Conservation (phyloP, 129 eudicot genomes). For the Apium graveolens region DNA sequence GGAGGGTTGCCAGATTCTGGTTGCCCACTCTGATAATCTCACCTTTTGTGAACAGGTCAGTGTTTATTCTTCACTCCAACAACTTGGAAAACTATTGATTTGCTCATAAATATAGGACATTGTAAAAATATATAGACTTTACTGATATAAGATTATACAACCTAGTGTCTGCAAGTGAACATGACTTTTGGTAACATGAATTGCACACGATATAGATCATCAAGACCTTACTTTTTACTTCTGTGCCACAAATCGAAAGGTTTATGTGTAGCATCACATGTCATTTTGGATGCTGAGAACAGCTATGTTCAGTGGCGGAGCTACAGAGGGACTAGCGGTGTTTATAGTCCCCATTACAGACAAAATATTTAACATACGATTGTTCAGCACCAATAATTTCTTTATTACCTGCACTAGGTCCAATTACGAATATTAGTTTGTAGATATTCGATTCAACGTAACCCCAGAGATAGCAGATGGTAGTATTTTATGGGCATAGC, state of each 20-base stretch:
- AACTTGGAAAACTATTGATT: background rate
- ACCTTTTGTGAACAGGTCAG: constrained; percentile 73
- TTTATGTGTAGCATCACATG: background rate
- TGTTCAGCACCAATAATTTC: background rate
- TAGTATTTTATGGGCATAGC: background rate
- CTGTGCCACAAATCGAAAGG: background rate
- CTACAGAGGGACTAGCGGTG: background rate
- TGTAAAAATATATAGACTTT: background rate
- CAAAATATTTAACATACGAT: background rate
- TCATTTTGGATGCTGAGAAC: background rate
- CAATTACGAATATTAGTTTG: too few species aligned
- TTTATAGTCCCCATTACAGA: background rate
- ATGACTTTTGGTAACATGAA: background rate
- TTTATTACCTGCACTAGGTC: background rate
- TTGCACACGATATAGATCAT: background rate
- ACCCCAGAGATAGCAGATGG: background rate
- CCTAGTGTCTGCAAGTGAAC: background rate
- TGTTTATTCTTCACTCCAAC: background rate
- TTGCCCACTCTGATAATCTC: constrained; percentile 67
- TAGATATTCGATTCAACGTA: too few species aligned
- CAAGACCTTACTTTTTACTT: too few species aligned
- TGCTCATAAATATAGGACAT: background rate
- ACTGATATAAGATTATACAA: background rate
- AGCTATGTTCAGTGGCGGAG: background rate
- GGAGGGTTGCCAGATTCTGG: constrained; percentile 42